Evolutionary conservation across 495 filamentous ascomycete genomes (phyloP), one percentile per base, ranked within the genome.

Genomic region (Clohesyomyces aquaticus): DNA sequence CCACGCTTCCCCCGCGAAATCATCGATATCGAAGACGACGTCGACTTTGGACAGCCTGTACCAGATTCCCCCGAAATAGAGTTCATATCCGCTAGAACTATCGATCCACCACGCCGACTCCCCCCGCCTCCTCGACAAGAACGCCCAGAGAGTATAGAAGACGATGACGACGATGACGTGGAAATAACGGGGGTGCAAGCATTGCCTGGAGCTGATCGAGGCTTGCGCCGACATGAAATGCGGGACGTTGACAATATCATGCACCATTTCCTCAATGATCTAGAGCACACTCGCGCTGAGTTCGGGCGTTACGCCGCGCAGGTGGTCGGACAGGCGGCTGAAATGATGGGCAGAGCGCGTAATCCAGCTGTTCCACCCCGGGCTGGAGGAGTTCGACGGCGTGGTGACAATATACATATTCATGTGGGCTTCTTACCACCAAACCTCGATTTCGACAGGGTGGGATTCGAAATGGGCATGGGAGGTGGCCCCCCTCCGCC

Each of bases 1-100:
- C 68, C 71, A 22, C 71, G 68, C 18, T 68, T 55, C 42, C 14
- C 50, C 27, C 38, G 64, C 25, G 73, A 74, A 46, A 66, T 76
- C 41, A 75, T 77, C 19, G 67, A 77, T 49, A 41, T 78, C 18
- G 68, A 70, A 42, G 71, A 73, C 8, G 72, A 74, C 14, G 59
- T 45, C n/a, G n/a, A n/a, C 22, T 25, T 51, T 25, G 38, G 43
- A 2, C 43, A 12, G n/a, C 10, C 25, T 9, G 19, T 50, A 47
- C 19, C 63, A 12, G 45, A 51, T 10, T 65, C 67, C 1, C 69
- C 69, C 3, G 69, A 71, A 9, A 62, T 71, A n/a, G 29, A 71
- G 43, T 65, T 71, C 32, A 52, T 71, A 56, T 68, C 56, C 2
- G 51, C 55, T 2, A 41, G 67, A 19, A 57, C 52, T 48, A 51